These are phyloP conservation scores for Coemansia aciculifera DNA, from an alignment of 192 early-diverging fungal genomes.

Conservation along the genomic window DNA sequence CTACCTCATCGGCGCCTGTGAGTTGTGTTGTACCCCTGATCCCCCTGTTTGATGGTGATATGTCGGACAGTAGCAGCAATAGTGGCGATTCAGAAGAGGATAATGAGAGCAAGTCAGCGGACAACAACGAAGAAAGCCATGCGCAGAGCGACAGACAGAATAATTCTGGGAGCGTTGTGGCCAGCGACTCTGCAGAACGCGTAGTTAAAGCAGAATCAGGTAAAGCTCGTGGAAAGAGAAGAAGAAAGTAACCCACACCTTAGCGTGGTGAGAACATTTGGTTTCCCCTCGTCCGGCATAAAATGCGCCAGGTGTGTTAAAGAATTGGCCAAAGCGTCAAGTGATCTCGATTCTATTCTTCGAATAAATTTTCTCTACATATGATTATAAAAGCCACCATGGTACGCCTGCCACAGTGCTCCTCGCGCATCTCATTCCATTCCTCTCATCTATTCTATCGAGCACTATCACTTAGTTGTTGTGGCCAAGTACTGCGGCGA, in stretches of 20 bases:
- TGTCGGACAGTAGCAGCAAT: conserved; percentile 18
- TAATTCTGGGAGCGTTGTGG: neutral
- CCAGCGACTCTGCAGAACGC: neutral
- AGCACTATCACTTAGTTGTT: neutral
- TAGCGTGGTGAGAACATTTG: neutral
- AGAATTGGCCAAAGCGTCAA: neutral
- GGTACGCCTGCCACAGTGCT: neutral
- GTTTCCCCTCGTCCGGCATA: neutral
- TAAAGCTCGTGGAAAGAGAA: neutral
- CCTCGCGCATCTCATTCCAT: neutral
- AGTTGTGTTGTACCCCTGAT: conserved; percentile 17
- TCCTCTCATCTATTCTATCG: neutral
- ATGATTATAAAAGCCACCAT: neutral
- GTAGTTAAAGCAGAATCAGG: neutral
- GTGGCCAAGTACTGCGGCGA: neutral
- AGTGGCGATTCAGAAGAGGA: conserved; percentile 8
- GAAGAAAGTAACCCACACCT: neutral
- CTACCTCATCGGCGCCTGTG: neutral
- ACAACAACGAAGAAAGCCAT: neutral
- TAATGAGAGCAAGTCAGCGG: neutral
- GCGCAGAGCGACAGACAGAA: neutral
- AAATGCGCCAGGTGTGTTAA: neutral
- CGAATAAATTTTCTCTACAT: neutral
- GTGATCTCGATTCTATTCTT: neutral
- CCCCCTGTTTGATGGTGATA: conserved; percentile 36